Evolutionary conservation across 106 monocot species (phyloP).

Genomic region (Phalaenopsis aphrodite): DNA sequence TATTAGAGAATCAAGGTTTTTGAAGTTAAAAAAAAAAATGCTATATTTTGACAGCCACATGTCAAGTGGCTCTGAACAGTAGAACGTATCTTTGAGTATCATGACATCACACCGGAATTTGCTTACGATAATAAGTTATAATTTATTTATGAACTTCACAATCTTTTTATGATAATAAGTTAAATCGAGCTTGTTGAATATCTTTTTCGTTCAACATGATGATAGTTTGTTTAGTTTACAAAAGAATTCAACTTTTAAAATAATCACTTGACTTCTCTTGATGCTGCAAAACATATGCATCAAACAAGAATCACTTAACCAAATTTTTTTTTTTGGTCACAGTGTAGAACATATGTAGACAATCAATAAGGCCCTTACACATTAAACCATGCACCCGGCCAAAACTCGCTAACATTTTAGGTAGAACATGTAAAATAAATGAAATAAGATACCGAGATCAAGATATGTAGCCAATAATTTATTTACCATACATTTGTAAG

Average conservation of each 20-base stretch:
- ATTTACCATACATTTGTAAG: slow-evolving; percentile 57
- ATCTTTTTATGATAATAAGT: no score
- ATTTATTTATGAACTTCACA: no score
- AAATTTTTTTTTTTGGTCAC: no score
- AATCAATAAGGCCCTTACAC: neutral
- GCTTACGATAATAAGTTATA: no score
- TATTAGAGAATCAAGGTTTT: no score
- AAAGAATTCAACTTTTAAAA: neutral
- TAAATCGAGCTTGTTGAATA: no score
- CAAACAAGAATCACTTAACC: no score
- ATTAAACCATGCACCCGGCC: neutral
- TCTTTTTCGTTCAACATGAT: neutral
- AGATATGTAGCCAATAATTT: neutral
- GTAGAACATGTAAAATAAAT: neutral
- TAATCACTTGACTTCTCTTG: neutral
- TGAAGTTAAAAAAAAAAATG: no score
- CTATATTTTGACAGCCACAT: no score
- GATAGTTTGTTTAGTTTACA: neutral
- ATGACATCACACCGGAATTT: no score
- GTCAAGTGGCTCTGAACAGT: no score
- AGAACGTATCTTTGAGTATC: no score
- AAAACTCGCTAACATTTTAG: neutral
- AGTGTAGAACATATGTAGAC: neutral
- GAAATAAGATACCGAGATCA: neutral
- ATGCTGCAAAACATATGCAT: neutral